Evolutionary conservation across 2,329 filamentous ascomycete species (phyloP), one percentile per base, ranked within the genome.

Genomic region (Stemphylium vesicarium): DNA sequence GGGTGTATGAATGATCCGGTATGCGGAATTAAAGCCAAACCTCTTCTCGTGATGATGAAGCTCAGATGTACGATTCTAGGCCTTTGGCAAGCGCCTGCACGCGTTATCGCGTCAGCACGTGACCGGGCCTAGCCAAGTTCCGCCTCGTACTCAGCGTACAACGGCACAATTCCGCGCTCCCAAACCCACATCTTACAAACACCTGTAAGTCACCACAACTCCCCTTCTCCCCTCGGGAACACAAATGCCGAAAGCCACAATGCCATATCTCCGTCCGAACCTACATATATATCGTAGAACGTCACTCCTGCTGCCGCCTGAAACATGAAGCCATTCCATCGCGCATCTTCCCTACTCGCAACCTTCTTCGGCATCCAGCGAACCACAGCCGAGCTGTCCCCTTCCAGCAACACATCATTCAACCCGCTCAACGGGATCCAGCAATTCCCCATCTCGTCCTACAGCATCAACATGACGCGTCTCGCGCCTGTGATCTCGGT

Each of bases 401-500:
- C 40, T 45, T 35, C 42, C 3, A 56, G 42, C 15, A 70, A 70
- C 44, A 61, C 50, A 4, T 64, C 68, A 1, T 60, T 57, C 51
- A 71, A 70, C 20, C 70, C 68, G 8, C 59, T 69, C 4, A 50
- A 53, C 22, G 49, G 54, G 24, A 56, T 72, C 39, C 70, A 73
- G 35, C 65, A 73, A 37, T 65, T 66, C n/a, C 60, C 60, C 9
- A 51, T 67, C 3, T 65, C 63, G 0, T 69, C 62, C 1, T 67
- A 63, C 44, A 51, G 53, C 13, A 39, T 36, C 41, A 66, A 69
- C 46, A 74, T 72, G 71, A 62, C 72, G 13, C 71, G 69, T 15
- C 67, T 71, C 44, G 76, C 76, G 1, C 73, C 75, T 10, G 76
- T 78, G 7, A 66, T 78, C 18, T 67, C 69, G 43, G 59, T 78